These are phyloP conservation scores for Agapanthus africanus DNA, from an alignment of 106 monocot genomes.

Conservation along the genomic window DNA sequence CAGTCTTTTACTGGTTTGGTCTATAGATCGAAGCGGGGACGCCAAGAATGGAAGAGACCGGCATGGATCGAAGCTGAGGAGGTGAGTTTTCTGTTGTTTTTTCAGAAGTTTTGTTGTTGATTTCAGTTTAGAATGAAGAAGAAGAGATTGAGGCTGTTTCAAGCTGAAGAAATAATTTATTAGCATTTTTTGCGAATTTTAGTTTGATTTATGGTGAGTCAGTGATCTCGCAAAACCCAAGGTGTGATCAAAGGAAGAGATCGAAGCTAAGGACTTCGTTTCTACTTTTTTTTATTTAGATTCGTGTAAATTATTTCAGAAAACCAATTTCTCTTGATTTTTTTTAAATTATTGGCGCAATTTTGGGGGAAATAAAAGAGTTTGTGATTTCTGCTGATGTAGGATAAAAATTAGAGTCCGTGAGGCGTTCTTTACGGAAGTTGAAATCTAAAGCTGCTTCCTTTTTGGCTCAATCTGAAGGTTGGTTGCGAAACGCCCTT, in stretches of 20 bases:
- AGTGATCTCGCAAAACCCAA: too few relatives aligned
- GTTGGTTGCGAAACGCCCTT: conserved; percentile 2
- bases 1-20: neutral
- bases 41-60: neutral
- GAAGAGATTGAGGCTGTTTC: too few relatives aligned
- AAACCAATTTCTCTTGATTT: neutral
- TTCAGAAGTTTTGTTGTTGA: neutral
- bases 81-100: neutral
- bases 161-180: too few relatives aligned
- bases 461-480: neutral
- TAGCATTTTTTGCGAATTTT: too few relatives aligned
- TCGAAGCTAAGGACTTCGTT: too few relatives aligned
- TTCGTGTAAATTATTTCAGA: neutral
- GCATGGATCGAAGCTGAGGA: neutral
- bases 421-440: neutral
- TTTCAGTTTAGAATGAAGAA: neutral
- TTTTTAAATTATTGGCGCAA: too few relatives aligned
- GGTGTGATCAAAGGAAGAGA: too few relatives aligned
- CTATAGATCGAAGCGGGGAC: neutral
- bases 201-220: too few relatives aligned
- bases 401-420: neutral
- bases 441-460: neutral
- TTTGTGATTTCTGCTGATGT: neutral
- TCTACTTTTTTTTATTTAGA: too few relatives aligned
- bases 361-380: too few relatives aligned